Conservation (phyloP, 805 yeast species). For the Hanseniaspora nectarophila region DNA sequence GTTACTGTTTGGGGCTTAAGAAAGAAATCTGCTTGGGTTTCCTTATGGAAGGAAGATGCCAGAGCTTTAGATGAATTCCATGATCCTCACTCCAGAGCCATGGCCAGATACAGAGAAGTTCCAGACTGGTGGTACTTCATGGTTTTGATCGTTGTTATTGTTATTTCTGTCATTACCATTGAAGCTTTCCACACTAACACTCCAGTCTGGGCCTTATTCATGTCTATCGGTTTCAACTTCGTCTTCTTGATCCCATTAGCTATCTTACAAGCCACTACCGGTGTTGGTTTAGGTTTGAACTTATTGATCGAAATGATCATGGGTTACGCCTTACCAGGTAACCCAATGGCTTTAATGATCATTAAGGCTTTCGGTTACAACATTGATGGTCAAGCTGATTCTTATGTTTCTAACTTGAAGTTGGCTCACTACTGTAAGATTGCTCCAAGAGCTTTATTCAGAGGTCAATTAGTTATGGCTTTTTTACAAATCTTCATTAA, state of each 20-base stretch:
- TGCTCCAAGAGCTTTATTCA: slow-evolving; percentile 45
- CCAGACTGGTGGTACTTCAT: slow-evolving; percentile 50
- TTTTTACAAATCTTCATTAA: slow-evolving; percentile 31
- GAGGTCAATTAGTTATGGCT: slow-evolving; percentile 34
- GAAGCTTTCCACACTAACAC: slow-evolving; percentile 39
- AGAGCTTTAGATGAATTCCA: slow-evolving; percentile 24
- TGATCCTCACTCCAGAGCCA: slow-evolving; percentile 49
- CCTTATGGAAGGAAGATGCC: slow-evolving; percentile 28
- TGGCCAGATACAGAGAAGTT: slow-evolving; percentile 46
- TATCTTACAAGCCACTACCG: slow-evolving; percentile 46
- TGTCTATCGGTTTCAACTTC: slow-evolving; percentile 42
- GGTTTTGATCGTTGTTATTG: slow-evolving; percentile 34
- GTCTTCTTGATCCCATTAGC: slow-evolving; percentile 48
- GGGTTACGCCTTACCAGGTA: slow-evolving; percentile 47
- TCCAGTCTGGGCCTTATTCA: slow-evolving; percentile 53
- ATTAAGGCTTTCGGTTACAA: slow-evolving; percentile 45
- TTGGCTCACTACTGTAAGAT: slow-evolving; percentile 47
- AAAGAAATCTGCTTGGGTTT: slow-evolving; percentile 17
- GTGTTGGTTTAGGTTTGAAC: slow-evolving; percentile 43
- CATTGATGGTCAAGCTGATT: slow-evolving; percentile 43
- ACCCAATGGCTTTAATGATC: slow-evolving; percentile 44
- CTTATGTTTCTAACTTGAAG: slow-evolving; percentile 41
- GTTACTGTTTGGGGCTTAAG: slow-evolving; percentile 16
- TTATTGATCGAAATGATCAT: slow-evolving; percentile 49
- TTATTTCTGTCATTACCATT: slow-evolving; percentile 31